phyloP scores from a whole-genome alignment of 257 asterid species.

The Schizonepeta tenuifolia region DNA sequence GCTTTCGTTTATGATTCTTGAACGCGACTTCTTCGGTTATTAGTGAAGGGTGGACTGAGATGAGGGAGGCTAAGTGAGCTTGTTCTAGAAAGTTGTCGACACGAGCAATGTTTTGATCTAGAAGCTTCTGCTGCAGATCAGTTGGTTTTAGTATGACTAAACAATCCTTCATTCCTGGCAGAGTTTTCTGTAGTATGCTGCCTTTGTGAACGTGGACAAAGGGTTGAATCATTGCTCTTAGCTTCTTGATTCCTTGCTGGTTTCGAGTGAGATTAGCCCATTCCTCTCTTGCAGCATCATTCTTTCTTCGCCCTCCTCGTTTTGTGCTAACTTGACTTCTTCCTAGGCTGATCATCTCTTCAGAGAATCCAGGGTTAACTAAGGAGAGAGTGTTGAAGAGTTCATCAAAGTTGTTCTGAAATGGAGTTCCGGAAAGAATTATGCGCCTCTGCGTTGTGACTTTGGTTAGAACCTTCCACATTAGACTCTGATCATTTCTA shows the following conservation, averaged over 20 bases:
- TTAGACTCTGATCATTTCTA: constrained; percentile 53
- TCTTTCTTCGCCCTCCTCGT: constrained; percentile 16
- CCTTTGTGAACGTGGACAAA: constrained; percentile 72
- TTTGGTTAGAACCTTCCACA: constrained; percentile 62
- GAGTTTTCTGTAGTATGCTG: constrained; percentile 52
- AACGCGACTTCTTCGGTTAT: constrained; percentile 32
- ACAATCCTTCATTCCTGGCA: constrained; percentile 65
- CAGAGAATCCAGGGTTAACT: constrained; percentile 58
- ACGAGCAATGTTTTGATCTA: constrained; percentile 15
- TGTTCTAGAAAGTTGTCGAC: constrained; percentile 35
- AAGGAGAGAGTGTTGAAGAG: constrained; percentile 67
- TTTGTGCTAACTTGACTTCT: neutral
- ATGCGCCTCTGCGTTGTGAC: constrained; percentile 59
- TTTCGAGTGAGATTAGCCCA: constrained; percentile 46
- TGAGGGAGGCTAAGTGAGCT: constrained; percentile 49
- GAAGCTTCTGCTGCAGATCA: constrained; percentile 46
- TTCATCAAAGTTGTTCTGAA: constrained; percentile 73
- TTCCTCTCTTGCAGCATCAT: constrained; percentile 26
- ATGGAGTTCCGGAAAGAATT: constrained; percentile 84
- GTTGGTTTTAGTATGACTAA: constrained; percentile 59
- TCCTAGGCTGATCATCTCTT: neutral
- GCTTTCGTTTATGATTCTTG: too few species aligned
- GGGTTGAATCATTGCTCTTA: constrained; percentile 55
- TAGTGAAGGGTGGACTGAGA: constrained; percentile 74
- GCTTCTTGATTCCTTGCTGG: constrained; percentile 42